Percentiles rank a stretch among this genome's conserved stretches.
Conservation (phyloP, 257 asterid genomes). For the Fraxinus cuspidata region DNA sequence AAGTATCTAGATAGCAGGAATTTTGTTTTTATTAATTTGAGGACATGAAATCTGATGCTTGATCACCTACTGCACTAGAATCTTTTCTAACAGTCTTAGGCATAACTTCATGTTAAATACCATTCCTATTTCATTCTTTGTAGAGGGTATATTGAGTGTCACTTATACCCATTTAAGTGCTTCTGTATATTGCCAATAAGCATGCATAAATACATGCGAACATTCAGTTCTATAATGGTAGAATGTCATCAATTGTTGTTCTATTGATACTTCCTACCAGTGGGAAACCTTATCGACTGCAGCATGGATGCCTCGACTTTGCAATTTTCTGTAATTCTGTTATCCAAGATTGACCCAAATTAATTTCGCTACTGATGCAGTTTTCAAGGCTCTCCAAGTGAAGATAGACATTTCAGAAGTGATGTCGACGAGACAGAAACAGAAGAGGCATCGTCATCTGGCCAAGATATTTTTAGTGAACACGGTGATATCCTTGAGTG, state of each 20-base stretch:
- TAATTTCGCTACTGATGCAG: conserved; percentile 43
- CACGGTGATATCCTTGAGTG: conserved; percentile 85
- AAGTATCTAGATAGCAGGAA: background rate
- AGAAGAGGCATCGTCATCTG: conserved; percentile 93
- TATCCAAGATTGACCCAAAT: background rate
- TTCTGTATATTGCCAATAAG: conserved; percentile 2
- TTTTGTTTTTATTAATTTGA: conserved; percentile 6
- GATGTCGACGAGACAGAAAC: conserved; percentile 72
- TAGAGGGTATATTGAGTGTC: conserved; percentile 13
- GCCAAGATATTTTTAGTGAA: conserved; percentile 78
- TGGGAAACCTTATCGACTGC: background rate
- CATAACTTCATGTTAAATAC: background rate
- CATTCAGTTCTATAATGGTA: background rate
- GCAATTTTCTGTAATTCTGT: conserved; percentile 21
- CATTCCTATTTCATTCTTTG: background rate
- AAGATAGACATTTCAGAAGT: conserved; percentile 72
- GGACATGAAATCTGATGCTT: conserved; percentile 3
- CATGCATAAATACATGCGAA: conserved; percentile 15
- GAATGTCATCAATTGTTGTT: background rate
- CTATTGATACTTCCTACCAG: background rate
- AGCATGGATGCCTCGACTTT: conserved; percentile 10
- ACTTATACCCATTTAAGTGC: conserved; percentile 2
- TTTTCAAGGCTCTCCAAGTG: conserved; percentile 83
- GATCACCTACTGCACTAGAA: conserved; percentile 12
- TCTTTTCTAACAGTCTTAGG: background rate